Percentiles rank a stretch among this genome's conserved stretches.
Conservation (phyloP, 306 rosid species). For the Quillaja saponaria region DNA sequence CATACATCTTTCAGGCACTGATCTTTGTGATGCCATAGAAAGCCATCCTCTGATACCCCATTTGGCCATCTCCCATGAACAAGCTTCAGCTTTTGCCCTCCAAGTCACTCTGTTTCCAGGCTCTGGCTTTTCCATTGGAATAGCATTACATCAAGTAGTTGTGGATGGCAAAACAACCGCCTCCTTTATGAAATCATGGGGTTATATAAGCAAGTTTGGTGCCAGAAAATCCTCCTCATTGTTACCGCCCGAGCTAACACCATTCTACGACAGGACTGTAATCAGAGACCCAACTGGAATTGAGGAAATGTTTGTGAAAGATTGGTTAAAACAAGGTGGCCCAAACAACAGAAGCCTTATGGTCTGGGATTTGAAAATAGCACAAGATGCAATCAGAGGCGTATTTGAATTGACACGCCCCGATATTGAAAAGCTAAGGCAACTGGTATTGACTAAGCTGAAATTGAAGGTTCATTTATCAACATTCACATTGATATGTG, state of each 20-base stretch:
- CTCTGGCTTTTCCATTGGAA: conserved; percentile 45
- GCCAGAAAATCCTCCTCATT: neutral
- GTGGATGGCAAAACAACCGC: conserved; percentile 43
- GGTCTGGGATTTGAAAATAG: conserved; percentile 2
- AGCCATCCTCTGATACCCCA: conserved; percentile 27
- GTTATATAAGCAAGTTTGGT: conserved; percentile 39
- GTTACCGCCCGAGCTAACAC: conserved; percentile 27
- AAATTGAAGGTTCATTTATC: conserved; percentile 36
- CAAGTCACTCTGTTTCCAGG: conserved; percentile 47
- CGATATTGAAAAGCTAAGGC: conserved; percentile 29
- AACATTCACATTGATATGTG: conserved; percentile 30
- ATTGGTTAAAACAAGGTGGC: conserved; percentile 42
- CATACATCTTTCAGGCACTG: conserved; percentile 16
- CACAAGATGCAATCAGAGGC: conserved; percentile 29
- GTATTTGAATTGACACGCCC: conserved; percentile 30
- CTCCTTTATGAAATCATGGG: conserved; percentile 59
- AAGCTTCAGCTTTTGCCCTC: conserved; percentile 31
- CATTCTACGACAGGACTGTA: conserved; percentile 39
- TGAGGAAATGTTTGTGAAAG: conserved; percentile 6
- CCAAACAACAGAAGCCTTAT: conserved; percentile 51
- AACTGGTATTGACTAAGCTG: conserved; percentile 8
- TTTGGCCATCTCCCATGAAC: conserved; percentile 13
- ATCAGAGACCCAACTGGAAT: conserved; percentile 38
- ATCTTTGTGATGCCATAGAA: neutral
- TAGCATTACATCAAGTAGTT: conserved; percentile 44